Conservation (phyloP, 192 early-diverging fungal genomes). For the Haplosporangium gracile region DNA sequence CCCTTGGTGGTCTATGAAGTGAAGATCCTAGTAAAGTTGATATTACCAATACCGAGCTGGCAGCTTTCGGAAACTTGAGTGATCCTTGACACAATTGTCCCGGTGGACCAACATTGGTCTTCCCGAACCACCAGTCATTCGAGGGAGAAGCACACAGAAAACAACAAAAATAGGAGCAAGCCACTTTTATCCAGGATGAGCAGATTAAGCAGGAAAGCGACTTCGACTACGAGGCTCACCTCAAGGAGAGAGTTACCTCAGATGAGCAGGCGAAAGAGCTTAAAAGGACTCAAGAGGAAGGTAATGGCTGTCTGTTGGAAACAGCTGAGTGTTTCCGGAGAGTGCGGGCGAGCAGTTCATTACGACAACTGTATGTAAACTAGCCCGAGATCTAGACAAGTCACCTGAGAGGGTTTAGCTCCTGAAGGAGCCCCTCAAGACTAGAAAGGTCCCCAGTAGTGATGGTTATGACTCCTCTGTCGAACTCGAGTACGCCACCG, state of each 20-base stretch:
- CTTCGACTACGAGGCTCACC: conserved; percentile 46
- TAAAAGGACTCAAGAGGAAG: conserved; percentile 57
- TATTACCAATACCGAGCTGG: conserved; percentile 35
- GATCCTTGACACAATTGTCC: conserved; percentile 20
- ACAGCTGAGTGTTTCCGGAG: conserved; percentile 51
- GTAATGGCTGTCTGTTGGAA: conserved; percentile 59
- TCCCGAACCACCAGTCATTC: not conserved
- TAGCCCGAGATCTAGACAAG: conserved; percentile 79
- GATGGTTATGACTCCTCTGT: conserved; percentile 18
- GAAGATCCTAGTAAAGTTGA: conserved; percentile 50
- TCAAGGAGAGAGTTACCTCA: conserved; percentile 46
- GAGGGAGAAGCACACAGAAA: conserved; percentile 12
- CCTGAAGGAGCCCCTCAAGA: conserved; percentile 62
- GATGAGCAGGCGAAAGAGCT: not conserved
- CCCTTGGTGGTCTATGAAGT: conserved; percentile 35
- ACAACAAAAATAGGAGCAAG: no score
- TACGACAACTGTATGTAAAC: conserved; percentile 57
- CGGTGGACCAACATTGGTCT: conserved; percentile 14
- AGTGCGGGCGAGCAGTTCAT: conserved; percentile 32
- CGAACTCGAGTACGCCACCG: conserved; percentile 60
- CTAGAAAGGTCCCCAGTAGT: conserved; percentile 31
- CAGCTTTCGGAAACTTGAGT: conserved; percentile 36
- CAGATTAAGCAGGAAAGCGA: conserved; percentile 20
- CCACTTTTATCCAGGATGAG: conserved; percentile 12
- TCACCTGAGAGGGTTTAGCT: conserved; percentile 61